These are phyloP conservation scores for Rhizopogon vulgaris DNA, from an alignment of 768 basidiomycete genomes.

Conservation along the genomic window DNA sequence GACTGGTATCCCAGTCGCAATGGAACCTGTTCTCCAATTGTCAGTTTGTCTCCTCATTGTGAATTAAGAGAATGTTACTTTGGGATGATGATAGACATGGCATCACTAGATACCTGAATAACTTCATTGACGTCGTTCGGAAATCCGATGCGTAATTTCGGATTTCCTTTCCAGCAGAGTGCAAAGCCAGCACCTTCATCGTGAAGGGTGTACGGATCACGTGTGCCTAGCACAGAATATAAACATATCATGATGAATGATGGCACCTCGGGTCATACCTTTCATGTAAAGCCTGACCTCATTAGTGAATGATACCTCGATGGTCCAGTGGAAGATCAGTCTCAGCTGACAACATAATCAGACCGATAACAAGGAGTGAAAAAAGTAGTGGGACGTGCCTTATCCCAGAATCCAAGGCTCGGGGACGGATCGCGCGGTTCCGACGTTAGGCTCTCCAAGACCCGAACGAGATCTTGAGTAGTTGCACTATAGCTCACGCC, in stretches of 20 bases:
- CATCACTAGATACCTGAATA: slow-evolving; percentile 75
- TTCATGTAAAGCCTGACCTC: slow-evolving; percentile 82
- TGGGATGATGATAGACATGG: slow-evolving; percentile 80
- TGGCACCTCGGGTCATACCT: slow-evolving; percentile 38
- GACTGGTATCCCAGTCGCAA: background rate
- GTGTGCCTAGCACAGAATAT: slow-evolving; percentile 49
- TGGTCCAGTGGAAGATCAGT: slow-evolving; percentile 79
- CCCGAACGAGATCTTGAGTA: slow-evolving; percentile 79
- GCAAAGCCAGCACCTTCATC: slow-evolving; percentile 83
- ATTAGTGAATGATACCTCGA: slow-evolving; percentile 57
- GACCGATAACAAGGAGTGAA: background rate
- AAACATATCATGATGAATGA: background rate
- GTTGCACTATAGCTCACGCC: slow-evolving; percentile 82
- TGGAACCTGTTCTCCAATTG: background rate
- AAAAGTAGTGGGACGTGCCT: slow-evolving; percentile 37
- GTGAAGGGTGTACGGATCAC: slow-evolving; percentile 68
- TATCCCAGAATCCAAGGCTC: slow-evolving; percentile 91
- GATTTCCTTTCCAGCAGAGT: slow-evolving; percentile 74
- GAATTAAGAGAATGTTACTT: slow-evolving; percentile 39
- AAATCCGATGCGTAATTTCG: slow-evolving; percentile 63
- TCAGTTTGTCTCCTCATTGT: background rate
- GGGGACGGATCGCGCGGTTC: slow-evolving; percentile 78
- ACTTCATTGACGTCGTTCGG: slow-evolving; percentile 70
- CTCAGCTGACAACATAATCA: slow-evolving; percentile 43
- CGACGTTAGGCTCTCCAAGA: slow-evolving; percentile 76